Evolutionary conservation across 2,329 filamentous ascomycete species (phyloP).

Genomic region (Colletotrichum siamense): DNA sequence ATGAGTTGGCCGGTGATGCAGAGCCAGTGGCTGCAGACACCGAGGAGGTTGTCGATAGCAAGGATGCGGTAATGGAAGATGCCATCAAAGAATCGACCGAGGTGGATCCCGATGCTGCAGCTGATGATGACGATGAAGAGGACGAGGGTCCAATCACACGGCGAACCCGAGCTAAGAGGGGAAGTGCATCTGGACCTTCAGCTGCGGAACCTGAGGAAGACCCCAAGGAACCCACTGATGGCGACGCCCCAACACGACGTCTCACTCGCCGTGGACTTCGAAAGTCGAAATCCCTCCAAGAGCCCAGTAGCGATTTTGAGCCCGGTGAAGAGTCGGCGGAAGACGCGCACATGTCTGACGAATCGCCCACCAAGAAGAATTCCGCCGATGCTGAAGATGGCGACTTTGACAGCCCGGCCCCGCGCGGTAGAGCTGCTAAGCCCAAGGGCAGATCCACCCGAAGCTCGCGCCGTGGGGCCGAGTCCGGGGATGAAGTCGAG

Average conservation of each 20-base stretch:
- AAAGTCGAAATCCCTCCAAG: slow-evolving; percentile 53
- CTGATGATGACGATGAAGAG: slow-evolving; percentile 49
- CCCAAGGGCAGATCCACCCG: slow-evolving; percentile 48
- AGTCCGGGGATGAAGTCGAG: slow-evolving; percentile 61
- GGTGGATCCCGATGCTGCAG: slow-evolving; percentile 33
- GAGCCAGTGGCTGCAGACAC: slow-evolving; percentile 30
- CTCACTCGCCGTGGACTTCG: slow-evolving; percentile 52
- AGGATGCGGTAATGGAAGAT: slow-evolving; percentile 28
- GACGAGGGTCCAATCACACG: slow-evolving; percentile 56
- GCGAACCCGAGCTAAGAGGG: slow-evolving; percentile 46
- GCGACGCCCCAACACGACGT: slow-evolving; percentile 45
- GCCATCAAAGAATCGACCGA: slow-evolving; percentile 28
- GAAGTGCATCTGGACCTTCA: slow-evolving; percentile 30
- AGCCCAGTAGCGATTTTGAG: slow-evolving; percentile 67
- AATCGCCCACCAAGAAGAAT: slow-evolving; percentile 36
- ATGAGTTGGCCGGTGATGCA: slow-evolving; percentile 41
- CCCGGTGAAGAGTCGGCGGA: slow-evolving; percentile 63
- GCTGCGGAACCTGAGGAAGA: slow-evolving; percentile 33
- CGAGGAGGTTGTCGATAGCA: slow-evolving; percentile 21
- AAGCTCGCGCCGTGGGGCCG: slow-evolving; percentile 52
- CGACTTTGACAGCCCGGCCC: slow-evolving; percentile 53
- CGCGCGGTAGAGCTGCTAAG: slow-evolving; percentile 50
- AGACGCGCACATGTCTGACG: slow-evolving; percentile 47
- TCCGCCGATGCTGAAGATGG: slow-evolving; percentile 45
- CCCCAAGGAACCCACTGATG: slow-evolving; percentile 26